These are phyloP conservation scores for Trichoderma citrinoviride DNA, from an alignment of 2,329 filamentous ascomycete genomes.

Conservation along the genomic window DNA sequence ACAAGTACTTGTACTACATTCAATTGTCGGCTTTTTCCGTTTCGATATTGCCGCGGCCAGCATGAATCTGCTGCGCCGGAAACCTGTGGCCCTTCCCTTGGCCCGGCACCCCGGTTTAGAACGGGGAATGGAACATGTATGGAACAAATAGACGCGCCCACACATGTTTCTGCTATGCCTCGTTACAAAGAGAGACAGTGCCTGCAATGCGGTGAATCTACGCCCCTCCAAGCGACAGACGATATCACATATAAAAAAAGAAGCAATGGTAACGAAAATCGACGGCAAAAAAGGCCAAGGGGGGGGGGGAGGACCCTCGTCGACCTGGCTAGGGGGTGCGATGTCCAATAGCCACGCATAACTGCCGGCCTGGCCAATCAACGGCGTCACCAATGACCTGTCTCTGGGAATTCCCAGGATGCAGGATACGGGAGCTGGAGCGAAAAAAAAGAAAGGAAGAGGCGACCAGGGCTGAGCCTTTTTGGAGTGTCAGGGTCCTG, in stretches of 20 bases:
- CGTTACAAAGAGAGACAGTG: neutral
- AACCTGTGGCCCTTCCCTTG: slow-evolving; percentile 2
- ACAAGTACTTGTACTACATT: neutral
- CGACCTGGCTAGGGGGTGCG: slow-evolving; percentile 8
- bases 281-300: neutral
- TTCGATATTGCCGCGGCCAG: neutral
- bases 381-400: slow-evolving; percentile 29
- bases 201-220: neutral
- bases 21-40: neutral
- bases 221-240: neutral
- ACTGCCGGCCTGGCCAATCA: slow-evolving; percentile 29
- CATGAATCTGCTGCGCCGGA: slow-evolving; percentile 4
- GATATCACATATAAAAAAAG: neutral
- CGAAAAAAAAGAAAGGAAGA: neutral
- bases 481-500: neutral
- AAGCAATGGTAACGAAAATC: neutral
- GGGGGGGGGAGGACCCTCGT: neutral
- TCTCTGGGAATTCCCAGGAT: slow-evolving; percentile 31
- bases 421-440: slow-evolving; percentile 27
- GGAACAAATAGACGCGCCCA: slow-evolving; percentile 3
- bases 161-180: neutral
- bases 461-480: slow-evolving; percentile 7
- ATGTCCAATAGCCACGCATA: neutral
- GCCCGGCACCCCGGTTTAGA: neutral
- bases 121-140: slow-evolving; percentile 4